phyloP scores from a whole-genome alignment of 345 rosid genomes.

The Syzygium grande region DNA sequence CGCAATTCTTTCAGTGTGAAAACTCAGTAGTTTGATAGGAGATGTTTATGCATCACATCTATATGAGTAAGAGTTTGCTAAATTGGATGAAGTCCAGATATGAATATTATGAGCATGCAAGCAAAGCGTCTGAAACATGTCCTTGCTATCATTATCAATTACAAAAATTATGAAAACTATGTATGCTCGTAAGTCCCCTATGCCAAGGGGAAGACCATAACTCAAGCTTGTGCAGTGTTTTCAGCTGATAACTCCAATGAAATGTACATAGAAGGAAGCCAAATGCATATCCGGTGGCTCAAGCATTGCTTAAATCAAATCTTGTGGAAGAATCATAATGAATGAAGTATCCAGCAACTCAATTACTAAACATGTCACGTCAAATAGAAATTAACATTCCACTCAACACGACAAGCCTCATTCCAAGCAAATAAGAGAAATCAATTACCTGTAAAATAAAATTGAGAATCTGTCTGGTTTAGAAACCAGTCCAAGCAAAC shows the following conservation, averaged over 20 bases:
- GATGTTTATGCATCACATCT: constrained; percentile 11
- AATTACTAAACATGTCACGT: neutral
- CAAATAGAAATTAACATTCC: neutral
- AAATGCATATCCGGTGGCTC: neutral
- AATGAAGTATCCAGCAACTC: neutral
- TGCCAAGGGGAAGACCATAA: neutral
- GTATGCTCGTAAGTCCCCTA: neutral
- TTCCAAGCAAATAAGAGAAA: neutral
- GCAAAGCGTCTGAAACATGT: neutral
- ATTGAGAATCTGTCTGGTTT: neutral
- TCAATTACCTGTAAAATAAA: neutral
- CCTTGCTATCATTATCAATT: neutral
- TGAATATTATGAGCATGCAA: neutral
- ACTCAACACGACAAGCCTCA: neutral
- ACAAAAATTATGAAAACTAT: neutral
- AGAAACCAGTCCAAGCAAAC: neutral
- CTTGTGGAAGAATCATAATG: neutral
- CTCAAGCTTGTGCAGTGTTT: neutral
- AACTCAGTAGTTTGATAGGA: neutral
- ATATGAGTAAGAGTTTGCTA: neutral
- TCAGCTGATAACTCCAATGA: neutral
- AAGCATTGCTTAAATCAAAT: neutral
- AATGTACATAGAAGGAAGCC: neutral
- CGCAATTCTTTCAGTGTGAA: neutral
- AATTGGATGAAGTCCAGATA: neutral